phyloP scores from a whole-genome alignment of 345 rosid genomes.

The Sisymbrium irio region DNA sequence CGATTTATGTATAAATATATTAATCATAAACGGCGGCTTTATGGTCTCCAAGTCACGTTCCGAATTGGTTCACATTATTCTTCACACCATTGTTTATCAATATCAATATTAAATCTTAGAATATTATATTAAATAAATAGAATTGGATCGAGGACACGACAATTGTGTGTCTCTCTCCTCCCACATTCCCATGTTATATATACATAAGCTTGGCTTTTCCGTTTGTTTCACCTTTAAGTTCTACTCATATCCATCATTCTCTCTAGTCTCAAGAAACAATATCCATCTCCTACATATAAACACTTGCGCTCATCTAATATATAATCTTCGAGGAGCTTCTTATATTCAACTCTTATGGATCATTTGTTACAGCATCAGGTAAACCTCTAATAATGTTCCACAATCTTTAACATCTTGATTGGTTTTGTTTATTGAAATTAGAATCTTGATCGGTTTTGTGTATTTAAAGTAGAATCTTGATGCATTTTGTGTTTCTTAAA shows the following conservation, averaged over 20 bases:
- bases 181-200: conserved; percentile 28
- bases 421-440: background rate
- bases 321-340: conserved; percentile 16
- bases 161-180: conserved; percentile 1
- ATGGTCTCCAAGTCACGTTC: conserved; percentile 31
- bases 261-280: conserved; percentile 23
- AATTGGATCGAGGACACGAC: conserved; percentile 12
- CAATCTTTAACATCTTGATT: conserved; percentile 2
- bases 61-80: conserved; percentile 31
- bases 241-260: conserved; percentile 5
- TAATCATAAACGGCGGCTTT: conserved; percentile 33
- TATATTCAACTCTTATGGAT: conserved; percentile 27
- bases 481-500: background rate
- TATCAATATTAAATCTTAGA: conserved; percentile 1
- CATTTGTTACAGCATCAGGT: conserved; percentile 32
- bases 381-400: conserved; percentile 2
- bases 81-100: background rate
- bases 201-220: conserved; percentile 32
- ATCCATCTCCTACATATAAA: conserved; percentile 4
- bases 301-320: conserved; percentile 1
- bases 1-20: background rate
- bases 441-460: background rate
- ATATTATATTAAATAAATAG: background rate
- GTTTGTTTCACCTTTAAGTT: conserved; percentile 16
- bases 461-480: conserved; percentile 16